Evolutionary conservation across 2,329 filamentous ascomycete species (phyloP).

Genomic region (Pseudogymnoascus destructans): DNA sequence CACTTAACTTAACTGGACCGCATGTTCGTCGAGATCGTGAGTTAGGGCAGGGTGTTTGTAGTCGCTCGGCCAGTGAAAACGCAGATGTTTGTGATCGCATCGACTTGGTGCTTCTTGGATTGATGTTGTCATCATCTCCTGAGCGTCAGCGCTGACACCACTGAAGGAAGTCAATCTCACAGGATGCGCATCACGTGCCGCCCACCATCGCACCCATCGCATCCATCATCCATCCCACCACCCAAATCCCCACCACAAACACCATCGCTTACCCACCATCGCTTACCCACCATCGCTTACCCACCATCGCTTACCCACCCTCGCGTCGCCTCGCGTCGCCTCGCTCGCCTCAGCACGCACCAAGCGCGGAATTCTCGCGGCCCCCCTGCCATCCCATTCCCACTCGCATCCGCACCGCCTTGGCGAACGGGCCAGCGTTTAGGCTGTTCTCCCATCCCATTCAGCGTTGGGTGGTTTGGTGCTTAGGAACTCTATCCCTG

Average conservation of each 20-base stretch:
- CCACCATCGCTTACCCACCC: background rate
- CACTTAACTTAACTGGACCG: background rate
- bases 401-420: background rate
- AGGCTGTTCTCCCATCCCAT: background rate
- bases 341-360: too few relatives aligned
- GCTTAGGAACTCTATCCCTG: too few relatives aligned
- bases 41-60: background rate
- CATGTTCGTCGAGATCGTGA: background rate
- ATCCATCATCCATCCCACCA: background rate
- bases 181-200: background rate
- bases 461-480: too few relatives aligned
- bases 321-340: too few relatives aligned
- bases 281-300: background rate
- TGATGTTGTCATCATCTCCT: background rate
- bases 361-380: too few relatives aligned
- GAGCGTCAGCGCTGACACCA: background rate
- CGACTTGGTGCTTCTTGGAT: background rate
- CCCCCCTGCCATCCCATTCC: too few relatives aligned
- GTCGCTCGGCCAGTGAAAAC: background rate
- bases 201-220: background rate
- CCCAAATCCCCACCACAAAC: background rate
- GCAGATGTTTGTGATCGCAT: background rate
- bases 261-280: background rate
- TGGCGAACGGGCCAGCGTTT: background rate
- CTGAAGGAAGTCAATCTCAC: background rate